These are phyloP conservation scores for Sphaerulina populicola DNA, from an alignment of 2,329 filamentous ascomycete genomes.

Conservation along the genomic window DNA sequence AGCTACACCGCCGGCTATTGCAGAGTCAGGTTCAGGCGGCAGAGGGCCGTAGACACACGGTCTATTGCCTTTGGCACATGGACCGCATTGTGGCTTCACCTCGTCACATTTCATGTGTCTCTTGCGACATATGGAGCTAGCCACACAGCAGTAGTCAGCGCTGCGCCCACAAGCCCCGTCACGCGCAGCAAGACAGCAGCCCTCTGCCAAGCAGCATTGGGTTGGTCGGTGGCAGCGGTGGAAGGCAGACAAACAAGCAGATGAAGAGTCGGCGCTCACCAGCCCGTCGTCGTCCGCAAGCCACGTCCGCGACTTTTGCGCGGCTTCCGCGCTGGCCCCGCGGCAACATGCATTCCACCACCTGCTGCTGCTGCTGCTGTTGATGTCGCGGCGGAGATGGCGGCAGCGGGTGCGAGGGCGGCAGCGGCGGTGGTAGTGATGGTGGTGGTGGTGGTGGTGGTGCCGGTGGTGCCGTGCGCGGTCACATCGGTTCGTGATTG, in stretches of 20 bases:
- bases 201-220: too few species aligned
- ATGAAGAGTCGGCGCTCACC: conserved; percentile 6
- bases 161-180: background rate
- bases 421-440: too few species aligned
- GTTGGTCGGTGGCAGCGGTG: too few species aligned
- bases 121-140: conserved; percentile 24
- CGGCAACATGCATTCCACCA: background rate
- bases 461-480: too few species aligned
- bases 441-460: too few species aligned
- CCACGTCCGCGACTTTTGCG: conserved; percentile 28
- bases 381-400: too few species aligned
- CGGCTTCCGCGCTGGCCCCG: conserved; percentile 21
- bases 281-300: conserved; percentile 21
- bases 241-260: background rate
- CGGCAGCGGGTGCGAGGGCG: too few species aligned
- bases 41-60: conserved; percentile 35
- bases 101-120: conserved; percentile 48
- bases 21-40: background rate
- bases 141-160: background rate
- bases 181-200: background rate
- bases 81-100: conserved; percentile 38
- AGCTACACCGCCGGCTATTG: background rate
- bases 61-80: conserved; percentile 39
- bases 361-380: too few species aligned
- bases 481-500: too few species aligned